These are phyloP conservation scores for Solanum arcanum DNA, from an alignment of 257 asterid species.

Conservation along the genomic window DNA sequence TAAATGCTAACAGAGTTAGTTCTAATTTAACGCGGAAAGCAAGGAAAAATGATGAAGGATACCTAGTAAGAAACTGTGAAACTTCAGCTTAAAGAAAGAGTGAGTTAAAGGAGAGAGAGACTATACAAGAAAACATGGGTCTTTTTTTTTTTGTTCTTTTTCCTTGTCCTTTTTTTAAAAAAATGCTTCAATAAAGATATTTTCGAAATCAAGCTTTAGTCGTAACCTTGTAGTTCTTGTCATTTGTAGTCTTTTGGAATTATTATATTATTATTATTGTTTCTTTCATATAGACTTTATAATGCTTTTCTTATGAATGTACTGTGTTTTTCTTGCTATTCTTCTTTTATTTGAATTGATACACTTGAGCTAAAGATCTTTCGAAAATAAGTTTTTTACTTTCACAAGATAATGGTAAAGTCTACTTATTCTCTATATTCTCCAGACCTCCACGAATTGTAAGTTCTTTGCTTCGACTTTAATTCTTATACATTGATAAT, in stretches of 20 bases:
- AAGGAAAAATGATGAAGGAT: background rate
- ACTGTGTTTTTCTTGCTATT: background rate
- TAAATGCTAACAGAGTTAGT: background rate
- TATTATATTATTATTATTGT: no score
- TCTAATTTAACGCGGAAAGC: conserved; percentile 23
- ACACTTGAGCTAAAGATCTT: no score
- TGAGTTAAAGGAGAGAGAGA: background rate
- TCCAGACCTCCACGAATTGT: no score
- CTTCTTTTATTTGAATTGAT: no score
- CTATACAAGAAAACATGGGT: background rate
- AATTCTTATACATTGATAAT: background rate
- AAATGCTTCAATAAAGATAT: background rate
- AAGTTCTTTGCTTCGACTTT: background rate
- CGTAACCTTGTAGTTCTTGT: no score
- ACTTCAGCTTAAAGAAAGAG: conserved; percentile 31
- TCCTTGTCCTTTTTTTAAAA: no score
- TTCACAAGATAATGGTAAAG: fast-evolving
- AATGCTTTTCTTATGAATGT: background rate
- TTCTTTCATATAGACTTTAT: no score
- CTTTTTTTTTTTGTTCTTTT: background rate
- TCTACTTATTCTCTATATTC: no score
- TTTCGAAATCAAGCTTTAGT: background rate
- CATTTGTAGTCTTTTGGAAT: no score
- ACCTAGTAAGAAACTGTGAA: conserved; percentile 9
- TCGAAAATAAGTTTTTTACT: no score